Base-by-base conservation (phyloP, 2,329 filamentous ascomycete genomes). In the Fusarium bulbicola region DNA sequence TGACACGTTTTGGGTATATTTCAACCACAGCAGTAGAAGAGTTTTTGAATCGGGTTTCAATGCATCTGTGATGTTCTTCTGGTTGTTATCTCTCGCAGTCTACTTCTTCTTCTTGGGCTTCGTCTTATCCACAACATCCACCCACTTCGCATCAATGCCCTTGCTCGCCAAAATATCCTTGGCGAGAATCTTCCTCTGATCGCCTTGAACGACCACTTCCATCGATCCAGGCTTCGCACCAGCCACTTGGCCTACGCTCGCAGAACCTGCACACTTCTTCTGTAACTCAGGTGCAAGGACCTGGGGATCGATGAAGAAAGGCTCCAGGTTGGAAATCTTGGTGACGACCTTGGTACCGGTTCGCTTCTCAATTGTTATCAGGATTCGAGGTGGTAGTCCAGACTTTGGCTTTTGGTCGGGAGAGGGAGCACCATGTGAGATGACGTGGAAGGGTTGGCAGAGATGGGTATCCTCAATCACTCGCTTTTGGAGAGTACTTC, bases 301-400 rank as follows among this genome's bases (percentile, higher is more conserved):
- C 9, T 75, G 60, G 3, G 74, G 74, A 9, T 76, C 74, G 3
- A 76, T 70, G 3, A 70, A 70, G 54, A 76, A 76, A 3, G 74
- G 74, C 37, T 76, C 74, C 3, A 76, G 52, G 5, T 76, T 75
- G 14, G 74, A 72, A 15, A 76, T 45, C 16, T 76, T 76, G 40
- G 74, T 76, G 12, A 76, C 74, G 3, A 76, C 70, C 42, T 76
- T 76, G 21, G 72, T 76, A 5, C 74, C 74, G 1, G 74, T 76
- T 64, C 74, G 70, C 6, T 76, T 76, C 52, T 76, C 74, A 7
- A 75, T 66, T 4, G 74, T 76, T 43, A 76, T 57, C 8, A 72
- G 36, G 21, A 76, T 53, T 1, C 60, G 74, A 39, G 74, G 74
- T 0, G 74, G 74, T 4, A 52, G 30, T 3, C 74, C 74, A 20